Evolutionary conservation across 2,329 filamentous ascomycete species (phyloP).

Genomic region (Colletotrichum liaoningense): DNA sequence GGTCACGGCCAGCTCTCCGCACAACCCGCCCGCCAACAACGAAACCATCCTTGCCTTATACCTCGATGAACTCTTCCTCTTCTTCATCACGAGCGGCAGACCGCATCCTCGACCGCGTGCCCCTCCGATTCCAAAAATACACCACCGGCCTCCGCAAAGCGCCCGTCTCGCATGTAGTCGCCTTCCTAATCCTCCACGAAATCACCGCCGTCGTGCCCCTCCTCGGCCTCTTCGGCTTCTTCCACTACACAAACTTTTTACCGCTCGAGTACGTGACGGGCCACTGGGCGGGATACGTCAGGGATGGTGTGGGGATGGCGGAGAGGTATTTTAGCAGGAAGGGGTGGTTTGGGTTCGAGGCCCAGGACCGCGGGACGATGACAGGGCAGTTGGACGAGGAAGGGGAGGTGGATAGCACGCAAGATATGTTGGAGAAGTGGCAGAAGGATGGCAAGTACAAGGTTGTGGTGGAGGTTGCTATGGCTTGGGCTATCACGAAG

Average conservation of each 20-base stretch:
- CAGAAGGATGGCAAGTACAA: constrained; percentile 61
- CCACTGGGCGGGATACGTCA: constrained; percentile 62
- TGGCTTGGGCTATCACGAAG: constrained; percentile 93
- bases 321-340: constrained; percentile 82
- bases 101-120: constrained; percentile 66
- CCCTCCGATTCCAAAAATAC: constrained; percentile 75
- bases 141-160: constrained; percentile 77
- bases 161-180: constrained; percentile 83
- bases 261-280: constrained; percentile 67
- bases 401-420: constrained; percentile 38
- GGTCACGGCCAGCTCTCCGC: constrained; percentile 5
- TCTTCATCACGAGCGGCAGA: constrained; percentile 49
- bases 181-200: constrained; percentile 93
- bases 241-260: constrained; percentile 84
- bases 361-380: constrained; percentile 44
- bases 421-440: constrained; percentile 50
- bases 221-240: constrained; percentile 77
- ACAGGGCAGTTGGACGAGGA: constrained; percentile 37
- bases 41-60: neutral
- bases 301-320: constrained; percentile 77
- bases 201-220: constrained; percentile 87
- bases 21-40: neutral
- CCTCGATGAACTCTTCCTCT: constrained; percentile 7
- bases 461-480: constrained; percentile 78
- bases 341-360: constrained; percentile 79